Evolutionary conservation across 371 early-diverging fungal species (phyloP).

Genomic region (Rhizopus arrhizus): DNA sequence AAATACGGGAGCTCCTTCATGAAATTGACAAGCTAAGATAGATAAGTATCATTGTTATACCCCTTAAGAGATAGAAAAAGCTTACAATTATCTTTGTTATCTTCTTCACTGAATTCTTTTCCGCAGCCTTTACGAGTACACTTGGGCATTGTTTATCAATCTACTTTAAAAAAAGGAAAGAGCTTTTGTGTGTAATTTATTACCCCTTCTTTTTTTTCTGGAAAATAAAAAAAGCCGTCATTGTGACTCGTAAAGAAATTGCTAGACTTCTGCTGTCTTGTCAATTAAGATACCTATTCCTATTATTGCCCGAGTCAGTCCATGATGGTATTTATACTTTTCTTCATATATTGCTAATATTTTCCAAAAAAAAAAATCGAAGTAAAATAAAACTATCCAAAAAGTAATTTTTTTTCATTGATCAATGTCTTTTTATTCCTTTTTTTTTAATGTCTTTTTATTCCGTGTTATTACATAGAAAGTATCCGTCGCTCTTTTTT

Average conservation of each 20-base stretch:
- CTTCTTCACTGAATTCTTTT: constrained; percentile 69
- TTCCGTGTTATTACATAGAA: no score
- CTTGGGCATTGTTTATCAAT: constrained; percentile 47
- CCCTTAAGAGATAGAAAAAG: background rate
- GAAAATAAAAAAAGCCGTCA: background rate
- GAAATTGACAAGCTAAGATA: constrained; percentile 69
- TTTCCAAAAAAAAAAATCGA: no score
- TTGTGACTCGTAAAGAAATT: background rate
- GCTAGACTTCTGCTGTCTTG: background rate
- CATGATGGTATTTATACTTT: no score
- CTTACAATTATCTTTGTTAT: constrained; percentile 68
- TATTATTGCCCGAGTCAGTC: no score
- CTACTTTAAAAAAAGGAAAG: constrained; percentile 4
- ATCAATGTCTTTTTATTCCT: no score
- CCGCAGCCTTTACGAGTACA: constrained; percentile 86
- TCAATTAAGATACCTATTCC: no score
- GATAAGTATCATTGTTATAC: background rate
- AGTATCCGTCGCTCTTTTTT: no score
- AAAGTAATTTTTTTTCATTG: no score
- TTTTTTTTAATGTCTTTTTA: no score
- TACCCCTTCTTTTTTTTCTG: constrained; percentile 1
- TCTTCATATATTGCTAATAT: no score
- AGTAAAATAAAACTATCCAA: no score
- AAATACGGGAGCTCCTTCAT: constrained; percentile 86
- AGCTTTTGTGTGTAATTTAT: background rate